Base-by-base conservation (phyloP, 441 rosid species). In the Populus trichocarpa region DNA sequence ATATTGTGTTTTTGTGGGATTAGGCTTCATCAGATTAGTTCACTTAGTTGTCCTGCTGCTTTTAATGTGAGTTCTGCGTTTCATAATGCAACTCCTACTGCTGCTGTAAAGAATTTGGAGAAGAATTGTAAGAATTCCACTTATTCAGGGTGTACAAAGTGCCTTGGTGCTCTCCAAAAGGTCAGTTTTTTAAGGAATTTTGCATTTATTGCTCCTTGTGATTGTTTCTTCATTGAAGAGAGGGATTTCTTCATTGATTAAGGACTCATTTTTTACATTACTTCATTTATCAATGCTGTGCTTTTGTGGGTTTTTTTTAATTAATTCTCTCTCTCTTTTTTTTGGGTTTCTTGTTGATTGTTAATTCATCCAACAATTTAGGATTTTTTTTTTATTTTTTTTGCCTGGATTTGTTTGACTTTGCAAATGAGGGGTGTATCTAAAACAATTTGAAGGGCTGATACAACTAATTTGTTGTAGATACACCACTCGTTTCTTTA, bases 81-180 rank as follows among this genome's bases (percentile, higher is more conserved):
- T 42, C 86, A 76, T 20, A 93, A 96, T 81, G 97, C 93, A 25
- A 92, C 95, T 1, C 99, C 98, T 12, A 96, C 98, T 28, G 91
- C 96, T 40, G 95, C 92, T 28, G 98, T 94, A 4, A 91, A 74
- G 86, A 93, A 91, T 81, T 84, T 96, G 79, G 98, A 96, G 91
- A 96, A 84, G 78, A 93, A 86, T 76, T 96, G 99, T 83, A 82
- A 87, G 77, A 96, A 94, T 79, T 93, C 98, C 13, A 87, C 96
- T 66, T 93, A 94, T 80, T 81, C 95, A 65, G 99, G 99, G 0
- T 96, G 99, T 86, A 92, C 98, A 70, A 94, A 86, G 80, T 96
- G 99, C 83, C 94, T 94, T 46, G 95, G 96, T 1, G 94, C 99
- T 14, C 97, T 96, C 75, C 97, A 94, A 89, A 96, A 91, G 97